Base-by-base conservation (phyloP, 208 protist species). In the Blastocrithidia nonstop region DNA sequence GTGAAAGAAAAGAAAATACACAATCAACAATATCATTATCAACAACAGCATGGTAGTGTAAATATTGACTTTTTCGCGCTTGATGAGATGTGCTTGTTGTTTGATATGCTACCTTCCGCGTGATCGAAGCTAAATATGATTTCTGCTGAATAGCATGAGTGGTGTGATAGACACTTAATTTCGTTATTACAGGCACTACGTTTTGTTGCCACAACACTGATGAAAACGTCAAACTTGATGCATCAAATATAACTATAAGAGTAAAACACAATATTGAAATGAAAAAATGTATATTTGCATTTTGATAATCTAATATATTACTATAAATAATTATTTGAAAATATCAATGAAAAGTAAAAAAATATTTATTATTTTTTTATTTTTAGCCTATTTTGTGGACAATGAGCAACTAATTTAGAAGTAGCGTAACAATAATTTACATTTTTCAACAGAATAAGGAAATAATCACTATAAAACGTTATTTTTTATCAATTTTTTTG, bases 151-250 rank as follows among this genome's bases (percentile, higher is more conserved):
- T 71, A 87, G 23, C 76, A 82, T 52, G 47, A 54, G 7, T 43
- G 32, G 29, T 71, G 66, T 24, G 77, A 85, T 35, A 51, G 58
- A 28, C 45, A 66, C 8, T 61, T 91, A 32, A 48, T 38, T 5
- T 62, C 73, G 48, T 44, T 91, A 42, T 44, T 68, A 36, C 48
- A 85, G 50, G 65, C 55, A 6, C 52, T 91, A 8, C 85, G 79
- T 47, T 49, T 66, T 8, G 54, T 87, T 48, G 66, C 74, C 36
- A 76, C 86, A 44, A 41, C 85, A n/a, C 50, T 80, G 26, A 83
- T 87, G 66, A 77, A 76, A 6, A 65, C 76, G 2, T 71, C 82
- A 16, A 74, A 87, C 50, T 73, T 70, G n/a, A n/a, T n/a, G n/a
- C n/a, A n/a, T n/a, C n/a, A n/a, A n/a, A n/a, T n/a, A n/a, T n/a